A percentile compares a stretch with the other conserved stretches of the same genome.
These are phyloP conservation scores for Colletotrichum godetiae DNA, from an alignment of 2,329 filamentous ascomycete species.

Conservation along the genomic window DNA sequence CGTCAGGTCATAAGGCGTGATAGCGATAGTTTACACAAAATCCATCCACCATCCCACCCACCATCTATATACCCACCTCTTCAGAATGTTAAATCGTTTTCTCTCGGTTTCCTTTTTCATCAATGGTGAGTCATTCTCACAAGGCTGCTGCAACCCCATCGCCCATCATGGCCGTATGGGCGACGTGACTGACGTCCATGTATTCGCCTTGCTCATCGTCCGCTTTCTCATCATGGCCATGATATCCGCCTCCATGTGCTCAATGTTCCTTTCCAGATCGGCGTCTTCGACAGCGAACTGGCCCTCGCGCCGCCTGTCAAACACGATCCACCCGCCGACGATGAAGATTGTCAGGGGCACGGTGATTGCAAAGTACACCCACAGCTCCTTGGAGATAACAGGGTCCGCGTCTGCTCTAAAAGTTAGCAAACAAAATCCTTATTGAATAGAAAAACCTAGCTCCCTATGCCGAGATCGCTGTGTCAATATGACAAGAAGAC, in stretches of 20 bases:
- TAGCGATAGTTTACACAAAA: constrained; percentile 28
- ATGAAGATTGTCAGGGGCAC: constrained; percentile 67
- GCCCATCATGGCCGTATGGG: constrained; percentile 37
- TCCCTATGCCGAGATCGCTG: neutral
- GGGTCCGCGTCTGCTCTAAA: constrained; percentile 46
- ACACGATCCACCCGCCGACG: constrained; percentile 65
- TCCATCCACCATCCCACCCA: constrained; percentile 11
- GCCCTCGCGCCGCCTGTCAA: constrained; percentile 62
- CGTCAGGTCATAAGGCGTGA: constrained; percentile 35
- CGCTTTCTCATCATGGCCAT: constrained; percentile 66
- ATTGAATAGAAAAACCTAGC: neutral
- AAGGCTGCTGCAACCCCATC: no score
- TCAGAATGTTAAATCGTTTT: constrained; percentile 15
- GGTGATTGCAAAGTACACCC: constrained; percentile 73
- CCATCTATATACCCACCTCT: constrained; percentile 6
- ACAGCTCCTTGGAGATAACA: constrained; percentile 63
- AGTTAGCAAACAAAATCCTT: neutral
- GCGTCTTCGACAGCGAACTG: constrained; percentile 60
- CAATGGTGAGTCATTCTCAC: no score
- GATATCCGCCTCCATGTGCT: constrained; percentile 67
- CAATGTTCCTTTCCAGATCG: constrained; percentile 65
- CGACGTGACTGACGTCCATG: constrained; percentile 58
- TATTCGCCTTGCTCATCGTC: constrained; percentile 67
- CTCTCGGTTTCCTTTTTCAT: neutral
- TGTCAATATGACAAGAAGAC: neutral